Evolutionary conservation across 2,329 filamentous ascomycete species (phyloP).

Genomic region (Lasiodiplodia sp.): DNA sequence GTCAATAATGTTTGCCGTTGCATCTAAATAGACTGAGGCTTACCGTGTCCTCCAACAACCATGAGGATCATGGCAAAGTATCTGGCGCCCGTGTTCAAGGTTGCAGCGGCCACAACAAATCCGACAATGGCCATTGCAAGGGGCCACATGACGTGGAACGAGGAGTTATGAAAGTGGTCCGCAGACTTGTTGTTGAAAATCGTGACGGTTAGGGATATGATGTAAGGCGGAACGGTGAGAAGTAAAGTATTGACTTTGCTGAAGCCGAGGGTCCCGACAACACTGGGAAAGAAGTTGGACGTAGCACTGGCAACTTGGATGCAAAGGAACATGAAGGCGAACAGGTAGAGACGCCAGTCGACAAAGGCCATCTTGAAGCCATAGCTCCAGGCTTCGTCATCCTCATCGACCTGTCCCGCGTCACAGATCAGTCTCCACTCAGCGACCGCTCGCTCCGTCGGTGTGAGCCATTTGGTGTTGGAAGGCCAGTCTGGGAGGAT

Average conservation of each 20-base stretch:
- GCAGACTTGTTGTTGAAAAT: constrained; percentile 37
- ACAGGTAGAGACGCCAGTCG: constrained; percentile 2
- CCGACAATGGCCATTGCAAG: constrained; percentile 38
- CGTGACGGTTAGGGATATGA: constrained; percentile 30
- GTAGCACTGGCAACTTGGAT: constrained; percentile 35
- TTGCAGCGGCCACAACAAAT: constrained; percentile 40
- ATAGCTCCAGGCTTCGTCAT: constrained; percentile 1
- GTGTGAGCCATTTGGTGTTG: constrained; percentile 21
- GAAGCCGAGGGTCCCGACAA: constrained; percentile 48
- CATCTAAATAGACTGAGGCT: background rate
- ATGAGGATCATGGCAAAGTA: constrained; percentile 44
- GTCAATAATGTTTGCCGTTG: no score
- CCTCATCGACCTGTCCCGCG: constrained; percentile 1
- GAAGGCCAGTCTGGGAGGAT: constrained; percentile 31
- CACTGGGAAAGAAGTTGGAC: constrained; percentile 44
- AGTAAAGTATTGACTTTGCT: constrained; percentile 45
- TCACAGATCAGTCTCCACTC: constrained; percentile 2
- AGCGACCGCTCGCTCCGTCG: background rate
- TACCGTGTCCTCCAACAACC: constrained; percentile 39
- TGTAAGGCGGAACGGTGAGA: constrained; percentile 35
- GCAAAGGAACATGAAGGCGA: constrained; percentile 33
- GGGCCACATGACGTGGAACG: constrained; percentile 39
- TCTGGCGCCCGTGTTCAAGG: constrained; percentile 39
- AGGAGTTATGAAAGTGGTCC: constrained; percentile 40
- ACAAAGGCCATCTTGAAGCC: background rate